Percentiles rank a stretch among this genome's conserved stretches.
Evolutionary conservation across 108 stramenopile genomes (phyloP).

Genomic region (Fragilaria radians): DNA sequence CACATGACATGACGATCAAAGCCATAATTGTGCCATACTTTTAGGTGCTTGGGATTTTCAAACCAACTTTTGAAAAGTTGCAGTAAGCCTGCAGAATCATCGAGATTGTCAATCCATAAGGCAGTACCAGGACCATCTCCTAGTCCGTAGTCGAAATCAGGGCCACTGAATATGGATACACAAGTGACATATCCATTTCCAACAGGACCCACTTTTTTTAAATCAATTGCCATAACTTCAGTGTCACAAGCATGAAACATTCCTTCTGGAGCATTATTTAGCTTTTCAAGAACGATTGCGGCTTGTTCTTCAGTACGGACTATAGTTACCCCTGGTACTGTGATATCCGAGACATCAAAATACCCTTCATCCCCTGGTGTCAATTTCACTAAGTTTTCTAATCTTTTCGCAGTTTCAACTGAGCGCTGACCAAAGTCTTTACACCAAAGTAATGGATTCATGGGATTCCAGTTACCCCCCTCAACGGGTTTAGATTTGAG

Average conservation of each 20-base stretch:
- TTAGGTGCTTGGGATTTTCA: slow-evolving; percentile 57
- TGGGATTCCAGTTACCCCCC: slow-evolving; percentile 61
- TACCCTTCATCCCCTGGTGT: slow-evolving; percentile 67
- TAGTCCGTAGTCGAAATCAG: slow-evolving; percentile 87
- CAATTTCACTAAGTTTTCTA: slow-evolving; percentile 32
- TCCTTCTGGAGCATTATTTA: slow-evolving; percentile 21
- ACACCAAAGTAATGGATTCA: slow-evolving; percentile 51
- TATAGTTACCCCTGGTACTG: slow-evolving; percentile 35
- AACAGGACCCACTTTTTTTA: slow-evolving; percentile 81
- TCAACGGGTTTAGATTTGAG: slow-evolving; percentile 29
- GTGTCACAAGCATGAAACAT: slow-evolving; percentile 94
- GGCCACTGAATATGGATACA: slow-evolving; percentile 83
- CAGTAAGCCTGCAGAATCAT: slow-evolving; percentile 77
- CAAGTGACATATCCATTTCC: slow-evolving; percentile 97
- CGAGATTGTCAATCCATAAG: slow-evolving; percentile 91
- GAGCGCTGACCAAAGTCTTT: slow-evolving; percentile 60
- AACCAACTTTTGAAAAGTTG: slow-evolving; percentile 86
- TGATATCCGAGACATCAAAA: slow-evolving; percentile 36
- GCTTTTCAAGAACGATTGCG: slow-evolving; percentile 40
- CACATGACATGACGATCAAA: slow-evolving; percentile 98
- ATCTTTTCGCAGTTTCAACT: slow-evolving; percentile 20
- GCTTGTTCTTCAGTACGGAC: slow-evolving; percentile 73
- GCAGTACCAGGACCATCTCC: slow-evolving; percentile 68
- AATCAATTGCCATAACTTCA: slow-evolving; percentile 95
- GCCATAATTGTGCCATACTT: slow-evolving; percentile 98